A percentile compares a stretch with the other conserved stretches of the same genome.
These are phyloP conservation scores for Dothideomycetidae sp. DNA, from an alignment of 2,329 filamentous ascomycete species.

Conservation along the genomic window DNA sequence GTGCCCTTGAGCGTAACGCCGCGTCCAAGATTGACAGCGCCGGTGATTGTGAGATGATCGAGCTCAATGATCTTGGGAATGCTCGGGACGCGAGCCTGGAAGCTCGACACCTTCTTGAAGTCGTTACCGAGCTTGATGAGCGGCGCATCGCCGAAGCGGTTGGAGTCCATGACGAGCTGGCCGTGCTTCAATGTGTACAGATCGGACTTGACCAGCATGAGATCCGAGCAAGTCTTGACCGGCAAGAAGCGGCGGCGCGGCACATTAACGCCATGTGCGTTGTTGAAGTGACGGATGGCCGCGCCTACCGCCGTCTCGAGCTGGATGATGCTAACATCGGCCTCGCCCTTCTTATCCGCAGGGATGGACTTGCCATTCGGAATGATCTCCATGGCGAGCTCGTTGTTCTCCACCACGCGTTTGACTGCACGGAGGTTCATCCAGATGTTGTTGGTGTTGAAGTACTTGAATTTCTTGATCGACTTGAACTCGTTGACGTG, in stretches of 20 bases:
- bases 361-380: conserved; percentile 98
- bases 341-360: conserved; percentile 98
- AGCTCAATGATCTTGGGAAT: conserved; percentile 86
- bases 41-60: conserved; percentile 93
- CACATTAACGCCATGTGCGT: conserved; percentile 97
- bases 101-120: conserved; percentile 99
- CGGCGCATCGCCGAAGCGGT: conserved; percentile 88
- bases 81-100: conserved; percentile 73
- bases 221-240: conserved; percentile 98
- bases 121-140: conserved; percentile 97
- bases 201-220: conserved; percentile 99
- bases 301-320: conserved; percentile 97
- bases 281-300: conserved; percentile 96
- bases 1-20: conserved; percentile 95
- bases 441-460: conserved; percentile 99
- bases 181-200: conserved; percentile 98
- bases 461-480: conserved; percentile 99
- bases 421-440: conserved; percentile 96
- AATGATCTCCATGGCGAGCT: conserved; percentile 99
- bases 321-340: conserved; percentile 92
- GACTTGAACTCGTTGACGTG: conserved; percentile 99
- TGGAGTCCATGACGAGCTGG: conserved; percentile 91
- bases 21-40: conserved; percentile 89
- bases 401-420: conserved; percentile 95
- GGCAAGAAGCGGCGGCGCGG: conserved; percentile 95